Conservation (phyloP, 352 stramenopile genomes). For the Globisporangium splendens region DNA sequence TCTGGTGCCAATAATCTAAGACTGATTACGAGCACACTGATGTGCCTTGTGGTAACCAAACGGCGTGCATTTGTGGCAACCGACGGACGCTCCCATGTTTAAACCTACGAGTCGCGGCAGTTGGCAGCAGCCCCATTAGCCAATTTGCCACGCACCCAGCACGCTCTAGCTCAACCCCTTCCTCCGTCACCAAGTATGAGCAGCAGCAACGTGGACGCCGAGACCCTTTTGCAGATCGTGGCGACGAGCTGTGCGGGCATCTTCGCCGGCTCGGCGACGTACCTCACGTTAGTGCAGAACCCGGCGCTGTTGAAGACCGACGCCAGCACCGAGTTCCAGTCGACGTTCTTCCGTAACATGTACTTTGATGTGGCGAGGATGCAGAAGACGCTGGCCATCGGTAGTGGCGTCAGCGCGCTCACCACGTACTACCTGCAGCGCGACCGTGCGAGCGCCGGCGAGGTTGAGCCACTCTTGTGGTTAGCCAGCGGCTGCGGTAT, state of each 20-base stretch:
- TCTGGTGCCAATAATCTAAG: too few species aligned
- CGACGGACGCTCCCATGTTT: too few species aligned
- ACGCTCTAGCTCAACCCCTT: too few species aligned
- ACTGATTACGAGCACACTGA: too few species aligned
- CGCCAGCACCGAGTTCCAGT: constrained; percentile 9
- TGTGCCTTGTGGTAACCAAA: too few species aligned
- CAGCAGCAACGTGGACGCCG: not conserved
- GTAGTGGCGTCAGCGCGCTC: constrained; percentile 23
- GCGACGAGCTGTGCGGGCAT: constrained; percentile 14
- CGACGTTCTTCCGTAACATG: constrained; percentile 28
- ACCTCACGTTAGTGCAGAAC: constrained; percentile 34
- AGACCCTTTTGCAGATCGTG: constrained; percentile 8
- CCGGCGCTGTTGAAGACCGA: constrained; percentile 16
- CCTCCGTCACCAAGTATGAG: too few species aligned
- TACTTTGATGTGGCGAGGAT: constrained; percentile 18
- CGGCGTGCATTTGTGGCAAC: too few species aligned
- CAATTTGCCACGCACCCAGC: too few species aligned
- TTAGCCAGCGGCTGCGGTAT: constrained; percentile 43
- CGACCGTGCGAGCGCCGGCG: too few species aligned
- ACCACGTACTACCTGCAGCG: constrained; percentile 13
- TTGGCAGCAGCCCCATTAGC: too few species aligned
- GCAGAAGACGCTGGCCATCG: constrained; percentile 14
- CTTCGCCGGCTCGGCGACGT: constrained; percentile 26
- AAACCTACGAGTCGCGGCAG: too few species aligned
- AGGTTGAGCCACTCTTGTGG: constrained; percentile 1